phyloP scores from a whole-genome alignment of 306 rosid species.

The Benincasa hispida region DNA sequence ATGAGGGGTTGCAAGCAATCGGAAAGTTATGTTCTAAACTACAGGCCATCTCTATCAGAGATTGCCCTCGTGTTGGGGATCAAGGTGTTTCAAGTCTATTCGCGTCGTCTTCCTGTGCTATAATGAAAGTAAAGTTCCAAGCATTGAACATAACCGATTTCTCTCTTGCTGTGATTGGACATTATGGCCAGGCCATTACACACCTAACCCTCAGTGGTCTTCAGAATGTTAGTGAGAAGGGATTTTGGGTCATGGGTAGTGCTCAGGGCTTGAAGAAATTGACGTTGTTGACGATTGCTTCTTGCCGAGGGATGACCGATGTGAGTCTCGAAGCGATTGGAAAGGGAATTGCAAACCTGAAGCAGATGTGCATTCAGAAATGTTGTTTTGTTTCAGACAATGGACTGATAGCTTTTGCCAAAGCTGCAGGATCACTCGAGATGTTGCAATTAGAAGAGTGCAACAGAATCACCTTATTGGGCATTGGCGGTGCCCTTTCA shows the following conservation, averaged over 20 bases:
- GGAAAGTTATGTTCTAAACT: slow-evolving; percentile 61
- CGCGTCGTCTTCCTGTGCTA: slow-evolving; percentile 38
- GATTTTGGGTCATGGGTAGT: slow-evolving; percentile 92
- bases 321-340: slow-evolving; percentile 76
- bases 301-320: slow-evolving; percentile 80
- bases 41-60: slow-evolving; percentile 54
- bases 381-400: slow-evolving; percentile 68
- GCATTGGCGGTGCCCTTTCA: slow-evolving; percentile 51
- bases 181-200: slow-evolving; percentile 58
- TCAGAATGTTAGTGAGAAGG: slow-evolving; percentile 61
- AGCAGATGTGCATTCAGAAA: slow-evolving; percentile 78
- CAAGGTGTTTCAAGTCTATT: slow-evolving; percentile 73
- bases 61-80: slow-evolving; percentile 87
- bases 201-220: slow-evolving; percentile 58
- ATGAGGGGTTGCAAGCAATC: slow-evolving; percentile 75
- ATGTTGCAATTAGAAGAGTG: slow-evolving; percentile 93
- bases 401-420: slow-evolving; percentile 60
- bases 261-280: slow-evolving; percentile 69
- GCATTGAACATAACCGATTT: slow-evolving; percentile 81
- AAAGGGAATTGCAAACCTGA: slow-evolving; percentile 58
- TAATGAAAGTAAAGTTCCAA: slow-evolving; percentile 73
- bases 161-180: slow-evolving; percentile 88
- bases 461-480: slow-evolving; percentile 59
- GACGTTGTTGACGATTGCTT: slow-evolving; percentile 39
- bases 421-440: slow-evolving; percentile 61